Conservation (phyloP, 2,329 filamentous ascomycete species). For the Alternaria ethzedia region DNA sequence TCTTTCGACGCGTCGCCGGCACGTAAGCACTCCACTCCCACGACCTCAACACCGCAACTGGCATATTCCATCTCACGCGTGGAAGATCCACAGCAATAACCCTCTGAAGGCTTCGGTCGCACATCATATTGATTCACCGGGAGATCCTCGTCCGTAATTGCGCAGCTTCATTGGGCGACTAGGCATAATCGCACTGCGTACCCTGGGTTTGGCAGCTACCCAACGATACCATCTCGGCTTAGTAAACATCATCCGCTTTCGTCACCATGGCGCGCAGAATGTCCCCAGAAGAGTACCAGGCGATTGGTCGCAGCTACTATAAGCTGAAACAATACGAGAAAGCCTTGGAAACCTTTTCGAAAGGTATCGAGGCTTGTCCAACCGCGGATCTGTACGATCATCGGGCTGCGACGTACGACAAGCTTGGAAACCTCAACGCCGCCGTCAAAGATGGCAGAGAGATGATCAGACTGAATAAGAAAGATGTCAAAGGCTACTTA, state of each 20-base stretch:
- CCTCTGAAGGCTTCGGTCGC: background rate
- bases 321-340: conserved; percentile 45
- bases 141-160: background rate
- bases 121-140: background rate
- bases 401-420: conserved; percentile 62
- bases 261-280: conserved; percentile 36
- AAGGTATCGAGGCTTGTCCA: conserved; percentile 39
- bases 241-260: background rate
- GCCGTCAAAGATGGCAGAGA: conserved; percentile 64
- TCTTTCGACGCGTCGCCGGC: background rate
- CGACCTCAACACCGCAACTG: background rate
- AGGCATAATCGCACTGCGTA: background rate
- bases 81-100: background rate
- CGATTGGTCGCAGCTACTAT: conserved; percentile 46
- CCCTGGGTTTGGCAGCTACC: background rate
- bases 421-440: conserved; percentile 56
- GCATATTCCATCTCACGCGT: background rate
- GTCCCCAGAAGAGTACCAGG: conserved; percentile 44
- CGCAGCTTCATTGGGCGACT: background rate
- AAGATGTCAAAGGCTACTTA: conserved; percentile 64
- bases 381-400: conserved; percentile 57
- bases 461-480: conserved; percentile 60
- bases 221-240: background rate
- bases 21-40: background rate
- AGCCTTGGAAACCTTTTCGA: conserved; percentile 42